phyloP scores from a whole-genome alignment of 495 filamentous ascomycete genomes.

The Lophiostoma macrostomum region DNA sequence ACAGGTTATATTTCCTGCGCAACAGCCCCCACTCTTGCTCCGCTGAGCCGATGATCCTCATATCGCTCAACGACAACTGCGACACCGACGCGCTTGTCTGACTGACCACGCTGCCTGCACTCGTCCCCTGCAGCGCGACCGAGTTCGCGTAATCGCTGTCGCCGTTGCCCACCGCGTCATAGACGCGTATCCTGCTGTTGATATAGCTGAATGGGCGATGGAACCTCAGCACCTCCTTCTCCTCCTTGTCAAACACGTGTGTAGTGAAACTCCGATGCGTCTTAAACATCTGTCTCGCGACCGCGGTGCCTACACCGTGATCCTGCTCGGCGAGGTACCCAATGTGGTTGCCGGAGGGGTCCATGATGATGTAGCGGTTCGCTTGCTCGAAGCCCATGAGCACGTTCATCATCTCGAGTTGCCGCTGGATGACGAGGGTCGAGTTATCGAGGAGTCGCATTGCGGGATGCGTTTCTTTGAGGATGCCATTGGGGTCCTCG shows the following conservation, averaged over 20 bases:
- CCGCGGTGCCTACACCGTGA: constrained; percentile 54
- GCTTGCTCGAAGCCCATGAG: constrained; percentile 72
- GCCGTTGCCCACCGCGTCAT: constrained; percentile 53
- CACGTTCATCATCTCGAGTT: constrained; percentile 69
- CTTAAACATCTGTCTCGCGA: constrained; percentile 62
- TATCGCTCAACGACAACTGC: constrained; percentile 51
- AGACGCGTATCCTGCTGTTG: constrained; percentile 61
- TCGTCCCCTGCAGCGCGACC: constrained; percentile 45
- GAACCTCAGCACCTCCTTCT: constrained; percentile 65
- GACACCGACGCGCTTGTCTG: constrained; percentile 50
- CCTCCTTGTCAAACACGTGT: constrained; percentile 64
- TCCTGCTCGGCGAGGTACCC: constrained; percentile 70
- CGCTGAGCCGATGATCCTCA: constrained; percentile 66
- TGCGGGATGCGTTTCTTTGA: constrained; percentile 61
- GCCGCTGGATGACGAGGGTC: constrained; percentile 61
- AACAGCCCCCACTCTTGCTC: constrained; percentile 68
- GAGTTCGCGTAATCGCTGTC: constrained; percentile 37
- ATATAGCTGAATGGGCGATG: constrained; percentile 69
- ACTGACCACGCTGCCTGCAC: constrained; percentile 44
- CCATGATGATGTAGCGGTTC: constrained; percentile 69
- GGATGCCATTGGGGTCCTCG: constrained; percentile 59
- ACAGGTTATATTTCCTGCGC: constrained; percentile 66
- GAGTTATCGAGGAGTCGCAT: constrained; percentile 58
- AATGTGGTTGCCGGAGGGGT: constrained; percentile 64
- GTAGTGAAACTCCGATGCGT: constrained; percentile 69